Conservation (phyloP, 495 filamentous ascomycete genomes). For the Penicillium robsamsonii region DNA sequence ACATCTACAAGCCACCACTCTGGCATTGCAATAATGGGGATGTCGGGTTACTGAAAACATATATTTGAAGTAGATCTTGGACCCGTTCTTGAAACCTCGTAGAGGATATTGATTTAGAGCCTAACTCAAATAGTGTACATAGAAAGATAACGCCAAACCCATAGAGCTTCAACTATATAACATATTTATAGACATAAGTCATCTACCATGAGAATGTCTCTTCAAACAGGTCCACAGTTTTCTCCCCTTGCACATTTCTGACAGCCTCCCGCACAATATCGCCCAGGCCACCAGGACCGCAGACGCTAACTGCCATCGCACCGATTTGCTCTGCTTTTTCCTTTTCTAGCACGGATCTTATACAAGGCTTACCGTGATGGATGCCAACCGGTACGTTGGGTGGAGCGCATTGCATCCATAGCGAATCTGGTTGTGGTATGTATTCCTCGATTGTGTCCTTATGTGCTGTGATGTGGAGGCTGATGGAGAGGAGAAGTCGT, state of each 20-base stretch:
- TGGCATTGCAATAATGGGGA: too few species aligned
- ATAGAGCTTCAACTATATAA: not conserved
- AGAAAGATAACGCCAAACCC: not conserved
- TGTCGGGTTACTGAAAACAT: not conserved
- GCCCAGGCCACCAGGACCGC: slow-evolving; percentile 44
- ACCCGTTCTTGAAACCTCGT: not conserved
- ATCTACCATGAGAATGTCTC: slow-evolving; percentile 48
- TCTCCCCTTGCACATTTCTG: slow-evolving; percentile 33
- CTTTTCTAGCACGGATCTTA: slow-evolving; percentile 31
- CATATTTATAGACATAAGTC: slow-evolving; percentile 1
- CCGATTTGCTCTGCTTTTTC: slow-evolving; percentile 41
- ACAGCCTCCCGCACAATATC: slow-evolving; percentile 45
- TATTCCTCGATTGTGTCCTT: slow-evolving; percentile 31
- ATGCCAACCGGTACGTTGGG: slow-evolving; percentile 32
- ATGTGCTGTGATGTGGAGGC: slow-evolving; percentile 35
- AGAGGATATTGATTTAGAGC: not conserved
- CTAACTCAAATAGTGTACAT: not conserved
- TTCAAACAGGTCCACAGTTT: slow-evolving; percentile 43
- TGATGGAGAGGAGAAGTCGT: slow-evolving; percentile 33
- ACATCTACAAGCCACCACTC: too few species aligned
- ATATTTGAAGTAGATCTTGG: not conserved
- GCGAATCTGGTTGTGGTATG: slow-evolving; percentile 23
- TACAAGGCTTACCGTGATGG: slow-evolving; percentile 35
- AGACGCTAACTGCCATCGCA: slow-evolving; percentile 47
- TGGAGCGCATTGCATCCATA: slow-evolving; percentile 34